phyloP scores from a whole-genome alignment of 2,329 filamentous ascomycete genomes.

The Nothophaeocryptopus gaeumannii region DNA sequence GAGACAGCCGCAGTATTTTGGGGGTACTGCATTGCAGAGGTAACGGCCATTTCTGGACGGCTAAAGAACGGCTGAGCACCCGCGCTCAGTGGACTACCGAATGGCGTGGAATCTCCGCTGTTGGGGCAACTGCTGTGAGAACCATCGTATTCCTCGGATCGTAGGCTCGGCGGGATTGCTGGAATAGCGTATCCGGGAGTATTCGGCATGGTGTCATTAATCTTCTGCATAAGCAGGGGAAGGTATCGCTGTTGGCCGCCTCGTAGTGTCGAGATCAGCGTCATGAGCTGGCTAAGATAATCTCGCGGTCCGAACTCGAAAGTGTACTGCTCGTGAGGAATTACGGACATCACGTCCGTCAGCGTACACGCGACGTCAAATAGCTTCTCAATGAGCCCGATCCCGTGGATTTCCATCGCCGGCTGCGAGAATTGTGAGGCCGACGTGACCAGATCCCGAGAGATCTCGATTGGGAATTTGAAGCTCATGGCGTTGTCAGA shows the following conservation, averaged over 20 bases:
- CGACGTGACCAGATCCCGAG: constrained; percentile 58
- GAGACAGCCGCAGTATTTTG: background rate
- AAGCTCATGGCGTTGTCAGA: constrained; percentile 60
- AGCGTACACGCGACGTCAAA: constrained; percentile 73
- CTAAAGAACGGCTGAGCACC: constrained; percentile 13
- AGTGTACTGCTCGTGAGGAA: constrained; percentile 53
- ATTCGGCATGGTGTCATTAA: constrained; percentile 55
- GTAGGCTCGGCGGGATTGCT: constrained; percentile 23
- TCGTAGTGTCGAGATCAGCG: constrained; percentile 66
- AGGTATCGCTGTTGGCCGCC: constrained; percentile 73
- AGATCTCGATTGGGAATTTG: constrained; percentile 61
- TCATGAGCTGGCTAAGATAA: constrained; percentile 67
- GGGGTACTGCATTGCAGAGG: constrained; percentile 6
- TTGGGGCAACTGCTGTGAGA: constrained; percentile 30
- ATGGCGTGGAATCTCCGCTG: constrained; percentile 30
- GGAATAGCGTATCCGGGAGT: constrained; percentile 29
- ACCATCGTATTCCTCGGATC: constrained; percentile 32
- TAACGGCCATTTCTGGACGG: background rate
- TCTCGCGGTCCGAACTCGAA: constrained; percentile 69
- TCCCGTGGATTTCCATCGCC: constrained; percentile 71
- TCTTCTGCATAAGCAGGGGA: constrained; percentile 72
- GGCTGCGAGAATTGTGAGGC: constrained; percentile 69
- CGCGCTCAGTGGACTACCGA: constrained; percentile 28
- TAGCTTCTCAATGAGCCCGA: constrained; percentile 77
- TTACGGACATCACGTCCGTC: constrained; percentile 67